Percentiles rank a stretch among this genome's conserved stretches.
Conservation (phyloP, 495 filamentous ascomycete species). For the Xylaria nigripes region DNA sequence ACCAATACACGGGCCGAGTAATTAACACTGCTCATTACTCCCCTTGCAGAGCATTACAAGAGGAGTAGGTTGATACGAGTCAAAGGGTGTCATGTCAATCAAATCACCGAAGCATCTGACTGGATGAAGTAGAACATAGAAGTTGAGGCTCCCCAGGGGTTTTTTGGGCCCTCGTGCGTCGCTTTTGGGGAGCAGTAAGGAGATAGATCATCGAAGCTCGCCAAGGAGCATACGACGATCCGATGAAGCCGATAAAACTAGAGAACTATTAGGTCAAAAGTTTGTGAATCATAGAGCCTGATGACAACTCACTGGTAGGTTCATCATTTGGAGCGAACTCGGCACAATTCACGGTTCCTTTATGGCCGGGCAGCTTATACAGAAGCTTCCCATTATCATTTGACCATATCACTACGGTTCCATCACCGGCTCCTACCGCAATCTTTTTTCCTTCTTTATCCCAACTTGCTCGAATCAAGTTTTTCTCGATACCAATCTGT, state of each 20-base stretch:
- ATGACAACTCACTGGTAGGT: conserved; percentile 73
- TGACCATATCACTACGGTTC: conserved; percentile 87
- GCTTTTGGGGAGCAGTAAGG: neutral
- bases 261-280: conserved; percentile 20
- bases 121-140: neutral
- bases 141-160: neutral
- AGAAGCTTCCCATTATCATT: conserved; percentile 70
- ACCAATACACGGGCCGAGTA: neutral
- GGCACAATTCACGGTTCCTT: conserved; percentile 91
- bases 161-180: neutral
- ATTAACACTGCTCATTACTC: neutral
- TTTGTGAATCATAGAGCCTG: neutral
- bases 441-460: conserved; percentile 78
- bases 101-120: neutral
- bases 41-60: neutral
- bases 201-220: conserved; percentile 33
- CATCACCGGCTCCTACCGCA: conserved; percentile 81
- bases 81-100: neutral
- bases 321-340: conserved; percentile 76
- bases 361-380: conserved; percentile 92
- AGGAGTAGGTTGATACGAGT: neutral
- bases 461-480: conserved; percentile 87
- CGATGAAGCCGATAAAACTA: conserved; percentile 80
- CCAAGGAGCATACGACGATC: conserved; percentile 73
- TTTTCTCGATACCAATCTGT: conserved; percentile 79